Conservation (phyloP, 2,329 filamentous ascomycete genomes). For the Colletotrichum brevisporum region DNA sequence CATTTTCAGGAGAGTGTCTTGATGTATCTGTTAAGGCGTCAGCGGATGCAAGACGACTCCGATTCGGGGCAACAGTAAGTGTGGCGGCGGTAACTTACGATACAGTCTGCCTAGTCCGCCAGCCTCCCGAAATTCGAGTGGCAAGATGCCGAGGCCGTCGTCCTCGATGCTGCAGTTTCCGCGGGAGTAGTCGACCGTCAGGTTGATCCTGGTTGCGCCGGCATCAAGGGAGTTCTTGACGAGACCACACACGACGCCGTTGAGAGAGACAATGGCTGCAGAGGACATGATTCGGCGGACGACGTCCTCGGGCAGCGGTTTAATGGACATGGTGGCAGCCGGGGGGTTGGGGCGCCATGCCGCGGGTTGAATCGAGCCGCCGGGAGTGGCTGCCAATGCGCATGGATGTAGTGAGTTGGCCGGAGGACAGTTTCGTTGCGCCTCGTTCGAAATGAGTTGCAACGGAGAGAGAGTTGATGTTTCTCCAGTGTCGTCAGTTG, state of each 20-base stretch:
- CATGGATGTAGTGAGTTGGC: neutral
- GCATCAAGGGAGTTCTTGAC: conserved; percentile 91
- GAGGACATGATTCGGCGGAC: conserved; percentile 88
- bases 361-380: conserved; percentile 17
- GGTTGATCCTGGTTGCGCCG: conserved; percentile 74
- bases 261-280: conserved; percentile 81
- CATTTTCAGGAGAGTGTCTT: conserved; percentile 66
- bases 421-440: neutral
- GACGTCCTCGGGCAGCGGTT: conserved; percentile 78
- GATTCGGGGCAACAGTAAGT: neutral
- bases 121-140: conserved; percentile 77
- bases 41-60: conserved; percentile 8
- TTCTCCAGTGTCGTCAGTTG: too few relatives aligned
- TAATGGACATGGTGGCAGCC: conserved; percentile 72
- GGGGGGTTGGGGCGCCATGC: conserved; percentile 13
- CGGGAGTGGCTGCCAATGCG: neutral
- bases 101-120: conserved; percentile 82
- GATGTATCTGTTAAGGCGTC: conserved; percentile 77
- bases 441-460: neutral
- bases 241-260: conserved; percentile 78
- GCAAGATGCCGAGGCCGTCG: conserved; percentile 83
- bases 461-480: too few relatives aligned
- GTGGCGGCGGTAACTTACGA: conserved; percentile 65
- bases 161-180: conserved; percentile 88
- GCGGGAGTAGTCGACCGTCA: conserved; percentile 80